These are phyloP conservation scores for Cupressus sempervirens DNA, from an alignment of 75 land plant species.

Conservation along the genomic window DNA sequence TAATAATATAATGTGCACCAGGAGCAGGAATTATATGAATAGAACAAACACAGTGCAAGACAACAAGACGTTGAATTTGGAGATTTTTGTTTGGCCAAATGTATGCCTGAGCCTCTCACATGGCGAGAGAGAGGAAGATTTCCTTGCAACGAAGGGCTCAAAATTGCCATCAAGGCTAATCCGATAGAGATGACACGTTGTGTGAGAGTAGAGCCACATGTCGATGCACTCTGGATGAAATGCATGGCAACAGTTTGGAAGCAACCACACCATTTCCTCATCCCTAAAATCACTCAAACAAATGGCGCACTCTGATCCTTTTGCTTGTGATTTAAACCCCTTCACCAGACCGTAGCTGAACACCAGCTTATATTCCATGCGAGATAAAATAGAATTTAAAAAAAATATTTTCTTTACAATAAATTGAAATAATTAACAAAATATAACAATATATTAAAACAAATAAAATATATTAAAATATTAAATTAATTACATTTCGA, in stretches of 20 bases:
- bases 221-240: slow-evolving; percentile 41
- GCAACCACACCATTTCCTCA: slow-evolving; percentile 20
- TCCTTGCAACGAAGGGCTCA: slow-evolving; percentile 75
- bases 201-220: slow-evolving; percentile 27
- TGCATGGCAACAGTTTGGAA: slow-evolving; percentile 34
- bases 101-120: slow-evolving; percentile 59
- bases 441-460: too few relatives aligned
- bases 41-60: slow-evolving; percentile 8
- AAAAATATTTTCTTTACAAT: too few relatives aligned
- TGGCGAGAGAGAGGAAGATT: slow-evolving; percentile 89
- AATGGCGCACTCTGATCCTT: slow-evolving; percentile 27
- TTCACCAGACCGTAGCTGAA: neutral
- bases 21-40: neutral
- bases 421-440: too few relatives aligned
- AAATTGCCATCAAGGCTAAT: slow-evolving; percentile 57
- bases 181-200: slow-evolving; percentile 40
- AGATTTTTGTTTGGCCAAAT: slow-evolving; percentile 48
- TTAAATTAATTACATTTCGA: too few relatives aligned
- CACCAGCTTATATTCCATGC: too few relatives aligned
- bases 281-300: slow-evolving; percentile 30
- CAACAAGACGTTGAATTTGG: neutral
- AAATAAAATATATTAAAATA: too few relatives aligned
- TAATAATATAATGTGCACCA: neutral
- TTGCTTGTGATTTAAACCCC: neutral
- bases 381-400: too few relatives aligned